Conservation (phyloP, 306 rosid species). For the Erythrophleum fordii region DNA sequence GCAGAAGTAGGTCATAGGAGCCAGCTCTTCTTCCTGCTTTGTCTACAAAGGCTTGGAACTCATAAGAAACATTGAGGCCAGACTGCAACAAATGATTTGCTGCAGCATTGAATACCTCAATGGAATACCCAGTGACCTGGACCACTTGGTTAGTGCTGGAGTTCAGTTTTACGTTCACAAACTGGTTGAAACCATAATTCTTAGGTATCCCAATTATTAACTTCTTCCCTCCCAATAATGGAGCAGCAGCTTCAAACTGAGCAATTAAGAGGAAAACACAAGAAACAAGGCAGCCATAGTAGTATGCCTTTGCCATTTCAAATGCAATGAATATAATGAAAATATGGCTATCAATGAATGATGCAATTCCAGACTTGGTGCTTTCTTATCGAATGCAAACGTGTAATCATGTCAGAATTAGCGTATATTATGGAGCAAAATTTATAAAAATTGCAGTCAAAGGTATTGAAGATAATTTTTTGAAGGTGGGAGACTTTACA, state of each 20-base stretch:
- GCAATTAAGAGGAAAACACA: background rate
- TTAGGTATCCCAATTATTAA: constrained; percentile 5
- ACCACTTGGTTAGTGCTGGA: background rate
- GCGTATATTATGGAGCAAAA: no score
- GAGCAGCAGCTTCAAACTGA: background rate
- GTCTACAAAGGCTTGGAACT: constrained; percentile 7
- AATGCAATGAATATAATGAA: no score
- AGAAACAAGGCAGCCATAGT: background rate
- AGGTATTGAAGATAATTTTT: no score
- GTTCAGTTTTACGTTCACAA: constrained; percentile 5
- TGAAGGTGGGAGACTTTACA: no score
- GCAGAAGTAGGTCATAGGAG: background rate
- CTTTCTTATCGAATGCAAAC: no score
- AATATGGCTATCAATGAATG: no score
- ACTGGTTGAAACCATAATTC: background rate
- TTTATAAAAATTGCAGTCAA: no score
- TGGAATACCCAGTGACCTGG: constrained; percentile 6
- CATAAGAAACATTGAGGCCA: constrained; percentile 1
- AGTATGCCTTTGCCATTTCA: background rate
- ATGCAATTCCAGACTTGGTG: no score
- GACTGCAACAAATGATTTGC: background rate
- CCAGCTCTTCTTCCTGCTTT: background rate
- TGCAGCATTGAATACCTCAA: background rate
- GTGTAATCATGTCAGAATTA: no score
- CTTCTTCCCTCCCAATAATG: constrained; percentile 7